Percentiles rank a stretch among this genome's conserved stretches.
These are phyloP conservation scores for Agaricus bisporus DNA, from an alignment of 768 basidiomycete genomes.

Conservation along the genomic window DNA sequence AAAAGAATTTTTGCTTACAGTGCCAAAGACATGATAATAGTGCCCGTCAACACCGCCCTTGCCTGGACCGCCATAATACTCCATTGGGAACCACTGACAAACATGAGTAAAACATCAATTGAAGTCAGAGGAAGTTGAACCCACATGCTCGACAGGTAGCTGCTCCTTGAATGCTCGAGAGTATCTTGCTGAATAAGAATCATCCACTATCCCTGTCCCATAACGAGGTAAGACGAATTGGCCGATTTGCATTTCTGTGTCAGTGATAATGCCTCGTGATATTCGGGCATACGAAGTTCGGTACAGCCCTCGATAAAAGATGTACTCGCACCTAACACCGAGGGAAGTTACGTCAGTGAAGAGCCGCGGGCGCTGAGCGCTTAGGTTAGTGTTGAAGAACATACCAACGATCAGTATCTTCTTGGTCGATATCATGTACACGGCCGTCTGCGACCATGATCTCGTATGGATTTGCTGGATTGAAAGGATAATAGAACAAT, in stretches of 20 bases:
- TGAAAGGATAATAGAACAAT: not conserved
- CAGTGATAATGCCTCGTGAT: constrained; percentile 78
- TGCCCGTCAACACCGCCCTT: constrained; percentile 63
- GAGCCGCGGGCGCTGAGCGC: not conserved
- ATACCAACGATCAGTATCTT: constrained; percentile 69
- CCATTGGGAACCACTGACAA: constrained; percentile 69
- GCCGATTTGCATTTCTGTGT: constrained; percentile 86
- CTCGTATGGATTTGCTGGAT: constrained; percentile 66
- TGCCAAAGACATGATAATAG: constrained; percentile 72
- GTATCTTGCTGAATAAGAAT: constrained; percentile 59
- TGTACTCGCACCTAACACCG: constrained; percentile 77
- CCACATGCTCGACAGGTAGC: constrained; percentile 57
- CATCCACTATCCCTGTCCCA: constrained; percentile 47
- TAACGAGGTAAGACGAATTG: constrained; percentile 73
- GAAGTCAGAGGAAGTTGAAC: constrained; percentile 16
- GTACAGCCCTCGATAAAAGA: constrained; percentile 76
- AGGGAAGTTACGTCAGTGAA: not conserved
- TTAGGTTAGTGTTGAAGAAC: constrained; percentile 7
- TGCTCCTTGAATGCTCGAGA: constrained; percentile 60
- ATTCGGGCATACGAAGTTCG: constrained; percentile 79
- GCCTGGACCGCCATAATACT: constrained; percentile 52
- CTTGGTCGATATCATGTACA: constrained; percentile 73
- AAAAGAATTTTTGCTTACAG: constrained; percentile 35
- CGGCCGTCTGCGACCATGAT: constrained; percentile 71
- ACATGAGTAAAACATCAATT: not conserved